Percentiles rank a stretch among this genome's conserved stretches.
Evolutionary conservation across 805 yeast genomes (phyloP).

Genomic region (Starmerella davenportii): DNA sequence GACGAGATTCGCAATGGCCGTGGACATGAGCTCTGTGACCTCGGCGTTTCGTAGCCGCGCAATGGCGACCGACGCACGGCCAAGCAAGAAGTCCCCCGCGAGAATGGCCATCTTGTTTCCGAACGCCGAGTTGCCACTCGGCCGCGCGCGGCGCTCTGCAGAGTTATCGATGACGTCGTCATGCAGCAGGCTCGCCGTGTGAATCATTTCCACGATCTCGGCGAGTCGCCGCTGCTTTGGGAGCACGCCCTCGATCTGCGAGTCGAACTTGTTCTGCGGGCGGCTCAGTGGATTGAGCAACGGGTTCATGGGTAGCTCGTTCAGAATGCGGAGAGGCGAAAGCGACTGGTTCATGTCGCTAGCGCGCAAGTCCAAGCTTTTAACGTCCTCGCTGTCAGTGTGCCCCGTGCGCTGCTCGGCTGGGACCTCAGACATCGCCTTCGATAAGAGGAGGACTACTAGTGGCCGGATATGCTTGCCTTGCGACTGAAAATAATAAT

Average conservation of each 20-base stretch:
- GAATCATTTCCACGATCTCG: constrained; percentile 96
- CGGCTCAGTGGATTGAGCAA: constrained; percentile 67
- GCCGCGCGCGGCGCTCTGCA: constrained; percentile 76
- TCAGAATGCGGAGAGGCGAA: constrained; percentile 65
- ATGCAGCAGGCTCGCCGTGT: constrained; percentile 85
- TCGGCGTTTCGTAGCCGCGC: constrained; percentile 91
- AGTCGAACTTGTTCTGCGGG: constrained; percentile 57
- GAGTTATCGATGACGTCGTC: constrained; percentile 89
- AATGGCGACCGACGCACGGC: constrained; percentile 89
- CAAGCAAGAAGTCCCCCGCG: constrained; percentile 90
- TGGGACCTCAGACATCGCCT: constrained; percentile 63
- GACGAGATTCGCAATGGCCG: constrained; percentile 88
- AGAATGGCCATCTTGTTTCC: constrained; percentile 93
- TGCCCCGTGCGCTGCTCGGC: constrained; percentile 42
- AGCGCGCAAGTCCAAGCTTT: constrained; percentile 12
- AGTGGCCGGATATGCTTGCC: constrained; percentile 92
- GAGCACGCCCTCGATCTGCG: constrained; percentile 54
- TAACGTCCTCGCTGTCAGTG: constrained; percentile 27
- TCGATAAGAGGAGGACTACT: constrained; percentile 63
- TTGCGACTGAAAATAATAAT: constrained; percentile 87
- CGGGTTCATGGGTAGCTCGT: constrained; percentile 73
- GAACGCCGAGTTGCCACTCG: constrained; percentile 82
- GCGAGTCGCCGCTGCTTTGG: constrained; percentile 93
- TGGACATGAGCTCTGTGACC: constrained; percentile 85
- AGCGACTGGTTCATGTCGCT: constrained; percentile 28